Base-by-base conservation (phyloP, 495 filamentous ascomycete genomes). In the Neohortaea acidophila region DNA sequence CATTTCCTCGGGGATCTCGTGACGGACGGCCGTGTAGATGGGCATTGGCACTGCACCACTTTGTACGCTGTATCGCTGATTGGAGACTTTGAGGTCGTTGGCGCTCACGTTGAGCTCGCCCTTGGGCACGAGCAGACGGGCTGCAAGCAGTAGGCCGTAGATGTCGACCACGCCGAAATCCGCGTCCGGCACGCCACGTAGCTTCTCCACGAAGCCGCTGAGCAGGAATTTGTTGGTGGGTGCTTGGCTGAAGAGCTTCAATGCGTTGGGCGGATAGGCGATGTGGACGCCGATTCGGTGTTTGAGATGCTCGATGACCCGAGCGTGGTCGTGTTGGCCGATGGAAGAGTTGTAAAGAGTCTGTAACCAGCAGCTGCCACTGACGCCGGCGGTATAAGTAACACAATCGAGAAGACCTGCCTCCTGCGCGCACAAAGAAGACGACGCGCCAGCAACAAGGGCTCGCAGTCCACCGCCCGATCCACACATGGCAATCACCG, bases 321-420 rank as follows among this genome's bases (percentile, higher is more conserved):
- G 69, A 20, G 69, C 62, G 46, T 85, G 70, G 44, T 70, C 67
- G 35, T 69, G 62, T 3, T 59, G 62, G 0, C 75, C 65, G n/a
- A 97, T 63, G 2, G 80, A 79, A n/a, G 86, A 92, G 48, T 85
- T 75, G 54, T 81, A 94, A 7, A 97, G 65, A 2, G 82, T 67
- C 57, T 94, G 86, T 21, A 94, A 62, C 89, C 89, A 97, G 55
- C 89, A 94, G 47, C 81, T 89, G 3, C 89, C 89, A 51, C 81
- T 87, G 12, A 97, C 89, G 6, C 89, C 89, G 18, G 89, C 83
- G 0, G 84, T 86, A 51, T 97, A 97, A 0, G 85, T 97, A 0
- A 79, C 70, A 55, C 86, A 94, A 54, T 94, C 84, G 55, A 89
- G 92, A 0, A 97, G 63, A 0, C 89, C 89, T 33, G 77, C 75